phyloP scores from a whole-genome alignment of 176 grass and related monocot species.

The Aechmea fasciata region DNA sequence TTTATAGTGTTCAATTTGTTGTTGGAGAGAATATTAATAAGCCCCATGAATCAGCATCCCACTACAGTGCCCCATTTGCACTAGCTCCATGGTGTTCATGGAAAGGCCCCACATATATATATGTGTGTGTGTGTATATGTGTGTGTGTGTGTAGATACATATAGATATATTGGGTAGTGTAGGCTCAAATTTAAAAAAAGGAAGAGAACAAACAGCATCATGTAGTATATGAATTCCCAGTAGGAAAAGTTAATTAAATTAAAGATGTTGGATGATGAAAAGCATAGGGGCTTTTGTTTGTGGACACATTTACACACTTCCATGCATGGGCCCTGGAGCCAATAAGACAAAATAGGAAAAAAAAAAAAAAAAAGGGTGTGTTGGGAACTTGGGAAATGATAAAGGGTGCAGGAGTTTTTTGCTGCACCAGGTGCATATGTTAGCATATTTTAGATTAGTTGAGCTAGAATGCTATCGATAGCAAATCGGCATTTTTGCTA shows the following conservation, averaged over 20 bases:
- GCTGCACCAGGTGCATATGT: conserved; percentile 5
- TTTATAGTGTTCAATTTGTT: background rate
- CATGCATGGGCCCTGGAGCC: conserved; percentile 9
- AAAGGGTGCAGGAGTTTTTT: conserved; percentile 20
- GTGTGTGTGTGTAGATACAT: background rate
- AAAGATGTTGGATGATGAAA: conserved; percentile 36
- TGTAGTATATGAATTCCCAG: conserved; percentile 1
- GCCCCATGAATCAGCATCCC: background rate
- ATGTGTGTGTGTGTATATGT: conserved; percentile 31
- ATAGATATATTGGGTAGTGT: background rate
- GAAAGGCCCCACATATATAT: background rate
- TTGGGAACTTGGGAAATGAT: conserved; percentile 7
- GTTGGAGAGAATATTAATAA: background rate
- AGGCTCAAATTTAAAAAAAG: conserved; percentile 11
- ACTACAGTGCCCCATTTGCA: background rate
- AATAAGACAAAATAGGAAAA: conserved; percentile 20
- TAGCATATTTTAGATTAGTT: too few relatives aligned
- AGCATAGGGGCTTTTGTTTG: conserved; percentile 28
- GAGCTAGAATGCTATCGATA: too few relatives aligned
- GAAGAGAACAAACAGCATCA: conserved; percentile 32
- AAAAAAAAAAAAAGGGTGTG: background rate
- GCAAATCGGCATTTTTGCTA: too few relatives aligned
- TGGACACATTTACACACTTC: conserved; percentile 8
- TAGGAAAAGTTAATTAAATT: conserved; percentile 31
- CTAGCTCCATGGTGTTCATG: background rate